These are phyloP conservation scores for Scytalidium sp. DNA, from an alignment of 2,329 filamentous ascomycete genomes.

Conservation along the genomic window DNA sequence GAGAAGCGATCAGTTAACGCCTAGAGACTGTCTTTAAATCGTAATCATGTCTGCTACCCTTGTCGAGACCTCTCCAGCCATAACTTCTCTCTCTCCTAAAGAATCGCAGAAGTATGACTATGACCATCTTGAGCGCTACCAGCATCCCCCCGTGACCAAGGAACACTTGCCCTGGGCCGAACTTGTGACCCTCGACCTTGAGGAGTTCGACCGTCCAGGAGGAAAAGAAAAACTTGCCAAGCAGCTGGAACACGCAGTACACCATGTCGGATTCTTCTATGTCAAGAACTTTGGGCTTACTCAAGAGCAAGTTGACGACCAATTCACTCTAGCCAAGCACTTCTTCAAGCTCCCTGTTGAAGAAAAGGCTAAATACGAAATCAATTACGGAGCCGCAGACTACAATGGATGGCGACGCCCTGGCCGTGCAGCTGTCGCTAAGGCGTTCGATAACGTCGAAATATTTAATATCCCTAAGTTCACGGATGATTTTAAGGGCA, in stretches of 20 bases:
- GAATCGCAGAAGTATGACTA: conserved; percentile 18
- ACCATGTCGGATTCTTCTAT: conserved; percentile 57
- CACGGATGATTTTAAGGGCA: conserved; percentile 39
- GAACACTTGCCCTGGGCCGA: conserved; percentile 47
- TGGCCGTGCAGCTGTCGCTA: conserved; percentile 25
- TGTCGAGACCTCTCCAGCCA: conserved; percentile 12
- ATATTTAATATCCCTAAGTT: conserved; percentile 61
- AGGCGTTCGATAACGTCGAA: conserved; percentile 50
- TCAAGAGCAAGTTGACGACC: conserved; percentile 56
- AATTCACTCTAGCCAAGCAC: conserved; percentile 58
- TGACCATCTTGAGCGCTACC: conserved; percentile 34
- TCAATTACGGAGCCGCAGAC: conserved; percentile 46
- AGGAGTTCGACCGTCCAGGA: conserved; percentile 42
- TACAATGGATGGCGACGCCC: conserved; percentile 56
- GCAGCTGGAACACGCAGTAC: conserved; percentile 49
- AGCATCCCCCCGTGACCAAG: conserved; percentile 44
- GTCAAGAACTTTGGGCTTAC: conserved; percentile 60
- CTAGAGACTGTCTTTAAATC: not conserved
- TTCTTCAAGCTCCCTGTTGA: conserved; percentile 54
- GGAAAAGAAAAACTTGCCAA: conserved; percentile 49
- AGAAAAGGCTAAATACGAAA: conserved; percentile 56
- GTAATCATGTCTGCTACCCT: conserved; percentile 13
- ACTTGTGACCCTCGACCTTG: conserved; percentile 51
- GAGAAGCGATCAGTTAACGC: not conserved
- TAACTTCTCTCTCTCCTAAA: conserved; percentile 9